Evolutionary conservation across 1,284 basidiomycete genomes (phyloP).

Genomic region (Sporisorium exsertum): DNA sequence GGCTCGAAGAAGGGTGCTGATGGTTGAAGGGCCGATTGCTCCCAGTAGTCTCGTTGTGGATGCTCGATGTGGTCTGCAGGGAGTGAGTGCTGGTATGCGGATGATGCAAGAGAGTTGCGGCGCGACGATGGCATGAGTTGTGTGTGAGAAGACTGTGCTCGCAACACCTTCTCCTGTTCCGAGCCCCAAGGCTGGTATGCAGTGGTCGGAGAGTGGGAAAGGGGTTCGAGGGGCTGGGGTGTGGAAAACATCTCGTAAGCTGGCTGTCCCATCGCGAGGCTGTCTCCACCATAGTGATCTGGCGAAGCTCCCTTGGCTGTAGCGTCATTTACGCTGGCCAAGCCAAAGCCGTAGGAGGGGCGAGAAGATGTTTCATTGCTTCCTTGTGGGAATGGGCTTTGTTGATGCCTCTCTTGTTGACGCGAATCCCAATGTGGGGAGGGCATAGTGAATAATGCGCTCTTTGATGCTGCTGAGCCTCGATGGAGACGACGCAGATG

Average conservation of each 20-base stretch:
- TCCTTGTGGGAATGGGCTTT: not conserved
- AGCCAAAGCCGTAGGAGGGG: slow-evolving; percentile 9
- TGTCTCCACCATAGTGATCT: not conserved
- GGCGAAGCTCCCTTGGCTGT: not conserved
- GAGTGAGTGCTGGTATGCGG: not conserved
- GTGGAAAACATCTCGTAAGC: slow-evolving; percentile 20
- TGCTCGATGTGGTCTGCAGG: not conserved
- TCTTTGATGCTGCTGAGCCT: not conserved
- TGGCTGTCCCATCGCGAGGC: slow-evolving; percentile 23
- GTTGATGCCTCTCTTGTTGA: not conserved
- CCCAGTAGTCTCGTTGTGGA: slow-evolving; percentile 24
- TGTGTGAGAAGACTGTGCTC: slow-evolving; percentile 10
- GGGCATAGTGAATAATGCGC: not conserved
- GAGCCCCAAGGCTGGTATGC: slow-evolving; percentile 22
- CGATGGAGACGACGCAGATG: too few species aligned
- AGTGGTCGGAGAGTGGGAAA: slow-evolving; percentile 22
- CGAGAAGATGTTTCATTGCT: too few species aligned
- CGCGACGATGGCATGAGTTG: slow-evolving; percentile 14
- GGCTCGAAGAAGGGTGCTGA: slow-evolving; percentile 7
- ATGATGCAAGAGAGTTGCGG: slow-evolving; percentile 5
- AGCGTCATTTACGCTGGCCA: not conserved
- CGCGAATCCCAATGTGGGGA: not conserved
- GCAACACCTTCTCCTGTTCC: slow-evolving; percentile 11
- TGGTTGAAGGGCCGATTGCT: slow-evolving; percentile 20
- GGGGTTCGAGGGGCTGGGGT: slow-evolving; percentile 28